Evolutionary conservation across 2,329 filamentous ascomycete species (phyloP).

Genomic region (Pseudogymnoascus sp.): DNA sequence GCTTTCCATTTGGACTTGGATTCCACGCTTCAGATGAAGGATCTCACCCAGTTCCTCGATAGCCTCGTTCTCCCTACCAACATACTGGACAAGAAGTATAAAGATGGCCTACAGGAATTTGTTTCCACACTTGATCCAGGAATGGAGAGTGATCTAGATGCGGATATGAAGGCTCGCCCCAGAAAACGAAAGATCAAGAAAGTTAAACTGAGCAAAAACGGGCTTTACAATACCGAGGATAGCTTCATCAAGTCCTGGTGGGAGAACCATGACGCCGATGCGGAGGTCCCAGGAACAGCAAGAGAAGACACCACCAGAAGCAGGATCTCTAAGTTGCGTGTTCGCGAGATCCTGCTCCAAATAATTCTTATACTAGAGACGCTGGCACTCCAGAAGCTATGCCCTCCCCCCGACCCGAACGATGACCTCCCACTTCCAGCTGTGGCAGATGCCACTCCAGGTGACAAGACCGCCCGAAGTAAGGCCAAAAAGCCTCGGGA

Average conservation of each 20-base stretch:
- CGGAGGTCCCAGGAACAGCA: constrained; percentile 37
- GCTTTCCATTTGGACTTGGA: constrained; percentile 58
- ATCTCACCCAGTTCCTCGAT: constrained; percentile 61
- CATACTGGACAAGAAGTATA: constrained; percentile 70
- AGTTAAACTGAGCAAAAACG: constrained; percentile 58
- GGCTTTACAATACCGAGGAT: constrained; percentile 59
- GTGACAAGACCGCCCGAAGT: constrained; percentile 17
- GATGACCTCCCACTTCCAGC: constrained; percentile 21
- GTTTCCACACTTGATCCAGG: constrained; percentile 48
- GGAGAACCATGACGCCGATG: constrained; percentile 47
- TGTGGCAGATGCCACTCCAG: constrained; percentile 18
- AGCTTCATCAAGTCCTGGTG: constrained; percentile 62
- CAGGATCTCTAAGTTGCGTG: constrained; percentile 56
- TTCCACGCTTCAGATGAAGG: constrained; percentile 48
- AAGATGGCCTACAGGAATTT: constrained; percentile 57
- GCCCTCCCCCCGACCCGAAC: constrained; percentile 29
- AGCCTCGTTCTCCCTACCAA: constrained; percentile 56
- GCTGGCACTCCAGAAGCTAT: constrained; percentile 54
- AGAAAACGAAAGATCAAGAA: constrained; percentile 52
- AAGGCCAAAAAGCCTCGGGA: constrained; percentile 41
- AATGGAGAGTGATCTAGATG: constrained; percentile 39
- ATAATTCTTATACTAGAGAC: constrained; percentile 73
- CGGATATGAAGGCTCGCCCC: constrained; percentile 33
- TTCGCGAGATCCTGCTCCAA: constrained; percentile 71
- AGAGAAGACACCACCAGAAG: constrained; percentile 46